phyloP scores from a whole-genome alignment of 176 grass and related monocot species.

The maize (Zea mays) region DNA sequence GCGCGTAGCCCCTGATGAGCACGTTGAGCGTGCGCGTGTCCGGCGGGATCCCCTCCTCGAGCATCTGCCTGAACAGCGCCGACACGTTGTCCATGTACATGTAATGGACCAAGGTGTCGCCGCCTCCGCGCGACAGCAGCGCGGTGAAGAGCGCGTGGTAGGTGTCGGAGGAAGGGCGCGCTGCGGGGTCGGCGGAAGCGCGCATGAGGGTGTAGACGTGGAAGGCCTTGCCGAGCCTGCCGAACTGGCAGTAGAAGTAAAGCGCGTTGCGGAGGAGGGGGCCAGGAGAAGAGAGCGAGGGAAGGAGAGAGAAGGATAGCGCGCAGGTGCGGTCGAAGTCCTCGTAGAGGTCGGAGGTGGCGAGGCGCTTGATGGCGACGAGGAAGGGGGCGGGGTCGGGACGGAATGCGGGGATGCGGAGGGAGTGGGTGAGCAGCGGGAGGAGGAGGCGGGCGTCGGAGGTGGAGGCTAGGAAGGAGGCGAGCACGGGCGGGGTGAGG shows the following conservation, averaged over 20 bases:
- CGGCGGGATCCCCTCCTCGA: constrained; percentile 63
- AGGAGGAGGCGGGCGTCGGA: constrained; percentile 59
- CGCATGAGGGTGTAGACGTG: constrained; percentile 91
- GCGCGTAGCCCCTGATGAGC: constrained; percentile 68
- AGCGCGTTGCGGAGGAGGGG: constrained; percentile 57
- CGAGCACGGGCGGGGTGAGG: constrained; percentile 55
- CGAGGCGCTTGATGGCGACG: constrained; percentile 62
- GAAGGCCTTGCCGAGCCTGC: constrained; percentile 70
- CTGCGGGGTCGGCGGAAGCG: constrained; percentile 49
- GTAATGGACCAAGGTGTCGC: constrained; percentile 68
- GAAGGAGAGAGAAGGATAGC: constrained; percentile 66
- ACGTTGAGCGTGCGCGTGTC: constrained; percentile 72
- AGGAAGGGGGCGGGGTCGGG: constrained; percentile 56
- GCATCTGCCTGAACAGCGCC: constrained; percentile 82
- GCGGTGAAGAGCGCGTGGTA: constrained; percentile 83
- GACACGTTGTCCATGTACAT: constrained; percentile 79
- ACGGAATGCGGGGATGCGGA: constrained; percentile 48
- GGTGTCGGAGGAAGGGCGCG: constrained; percentile 57
- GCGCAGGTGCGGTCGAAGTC: constrained; percentile 69
- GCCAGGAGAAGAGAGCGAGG: constrained; percentile 45
- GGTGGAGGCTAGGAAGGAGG: constrained; percentile 44
- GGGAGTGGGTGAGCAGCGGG: constrained; percentile 62
- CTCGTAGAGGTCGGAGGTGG: constrained; percentile 51
- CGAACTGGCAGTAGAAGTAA: constrained; percentile 80
- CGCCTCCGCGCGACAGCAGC: constrained; percentile 55